phyloP scores from a whole-genome alignment of 2,329 filamentous ascomycete species.

The Penicillium sp. region DNA sequence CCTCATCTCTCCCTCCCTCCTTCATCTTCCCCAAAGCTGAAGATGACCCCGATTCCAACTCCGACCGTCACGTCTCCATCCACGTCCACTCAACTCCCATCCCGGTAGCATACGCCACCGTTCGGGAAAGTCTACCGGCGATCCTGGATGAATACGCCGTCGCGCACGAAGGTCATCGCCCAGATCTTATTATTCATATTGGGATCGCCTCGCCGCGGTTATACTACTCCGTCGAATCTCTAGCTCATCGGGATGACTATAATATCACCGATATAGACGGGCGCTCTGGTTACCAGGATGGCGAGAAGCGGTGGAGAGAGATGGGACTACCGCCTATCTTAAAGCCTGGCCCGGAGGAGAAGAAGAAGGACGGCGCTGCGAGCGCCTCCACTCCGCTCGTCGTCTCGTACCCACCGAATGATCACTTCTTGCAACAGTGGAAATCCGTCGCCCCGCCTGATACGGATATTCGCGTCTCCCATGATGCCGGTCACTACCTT shows the following conservation, averaged over 20 bases:
- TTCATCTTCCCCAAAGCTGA: constrained; percentile 55
- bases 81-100: constrained; percentile 67
- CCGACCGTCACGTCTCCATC: constrained; percentile 41
- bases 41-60: constrained; percentile 12
- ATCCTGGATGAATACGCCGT: constrained; percentile 59
- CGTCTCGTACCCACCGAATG: constrained; percentile 36
- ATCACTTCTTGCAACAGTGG: constrained; percentile 41
- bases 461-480: constrained; percentile 60
- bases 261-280: constrained; percentile 71
- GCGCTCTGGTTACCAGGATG: constrained; percentile 42
- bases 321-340: constrained; percentile 57
- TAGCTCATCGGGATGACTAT: constrained; percentile 75
- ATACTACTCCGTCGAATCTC: constrained; percentile 73
- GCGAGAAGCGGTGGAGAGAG: constrained; percentile 59
- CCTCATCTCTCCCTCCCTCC: constrained; percentile 66
- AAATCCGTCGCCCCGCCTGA: constrained; percentile 33
- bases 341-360: constrained; percentile 47
- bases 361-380: no score
- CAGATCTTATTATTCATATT: constrained; percentile 75
- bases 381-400: constrained; percentile 9
- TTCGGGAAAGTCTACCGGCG: constrained; percentile 65
- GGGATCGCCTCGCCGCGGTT: constrained; percentile 72
- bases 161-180: constrained; percentile 45
- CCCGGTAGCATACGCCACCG: constrained; percentile 70
- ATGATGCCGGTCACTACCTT: constrained; percentile 72